Evolutionary conservation across 1,139 yeast species (phyloP).

Genomic region (Yamadazyma atmosphaerica): DNA sequence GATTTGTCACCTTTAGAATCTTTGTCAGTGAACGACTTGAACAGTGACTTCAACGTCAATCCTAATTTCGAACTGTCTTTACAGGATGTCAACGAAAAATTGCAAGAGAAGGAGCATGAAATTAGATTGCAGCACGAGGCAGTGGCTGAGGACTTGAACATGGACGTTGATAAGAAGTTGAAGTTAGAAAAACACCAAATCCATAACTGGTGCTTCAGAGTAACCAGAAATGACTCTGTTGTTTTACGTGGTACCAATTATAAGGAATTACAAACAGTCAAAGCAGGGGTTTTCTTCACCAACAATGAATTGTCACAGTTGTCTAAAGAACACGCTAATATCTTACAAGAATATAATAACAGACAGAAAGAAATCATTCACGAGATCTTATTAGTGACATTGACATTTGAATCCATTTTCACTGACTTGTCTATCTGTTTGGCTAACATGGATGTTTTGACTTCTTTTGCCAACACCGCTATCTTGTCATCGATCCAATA

Average conservation of each 20-base stretch:
- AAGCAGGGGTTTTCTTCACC: constrained; percentile 92
- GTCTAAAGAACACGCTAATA: constrained; percentile 57
- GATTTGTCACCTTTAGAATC: constrained; percentile 78
- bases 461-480: constrained; percentile 83
- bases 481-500: constrained; percentile 83
- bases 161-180: constrained; percentile 84
- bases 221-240: constrained; percentile 85
- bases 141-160: constrained; percentile 71
- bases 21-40: constrained; percentile 37
- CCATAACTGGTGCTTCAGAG: constrained; percentile 93
- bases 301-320: constrained; percentile 62
- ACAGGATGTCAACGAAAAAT: constrained; percentile 54
- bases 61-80: constrained; percentile 87
- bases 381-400: constrained; percentile 77
- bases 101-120: constrained; percentile 54
- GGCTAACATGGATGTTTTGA: constrained; percentile 79
- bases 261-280: constrained; percentile 82
- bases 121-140: constrained; percentile 62
- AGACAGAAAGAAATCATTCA: constrained; percentile 77
- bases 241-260: constrained; percentile 70
- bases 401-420: constrained; percentile 79
- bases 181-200: constrained; percentile 83
- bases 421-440: constrained; percentile 63
- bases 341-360: constrained; percentile 65
- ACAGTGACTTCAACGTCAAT: constrained; percentile 74